Conservation (phyloP, 352 stramenopile genomes). For the Phytopythium cucurbitacearum region DNA sequence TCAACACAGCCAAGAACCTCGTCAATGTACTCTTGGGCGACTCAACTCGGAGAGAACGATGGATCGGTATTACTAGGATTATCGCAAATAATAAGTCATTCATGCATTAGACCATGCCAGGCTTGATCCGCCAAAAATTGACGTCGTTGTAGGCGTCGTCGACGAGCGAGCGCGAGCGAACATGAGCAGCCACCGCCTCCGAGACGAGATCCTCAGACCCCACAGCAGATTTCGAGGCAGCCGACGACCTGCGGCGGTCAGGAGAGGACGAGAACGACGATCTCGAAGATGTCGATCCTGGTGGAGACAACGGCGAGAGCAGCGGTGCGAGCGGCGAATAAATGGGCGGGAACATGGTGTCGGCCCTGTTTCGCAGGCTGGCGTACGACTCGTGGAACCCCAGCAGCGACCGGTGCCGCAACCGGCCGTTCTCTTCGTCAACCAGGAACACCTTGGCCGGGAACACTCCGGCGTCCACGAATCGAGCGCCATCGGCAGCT, state of each 20-base stretch:
- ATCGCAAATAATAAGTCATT: not conserved
- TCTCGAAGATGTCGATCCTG: slow-evolving; percentile 6
- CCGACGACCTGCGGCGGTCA: slow-evolving; percentile 3
- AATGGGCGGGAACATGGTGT: slow-evolving; percentile 77
- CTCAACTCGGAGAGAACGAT: not conserved
- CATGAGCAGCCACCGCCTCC: slow-evolving; percentile 45
- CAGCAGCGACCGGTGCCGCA: slow-evolving; percentile 59
- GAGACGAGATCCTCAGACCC: slow-evolving; percentile 38
- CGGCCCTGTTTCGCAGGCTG: slow-evolving; percentile 47
- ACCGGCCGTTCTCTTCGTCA: slow-evolving; percentile 41
- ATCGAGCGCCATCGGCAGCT: slow-evolving; percentile 43
- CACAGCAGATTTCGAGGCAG: slow-evolving; percentile 1
- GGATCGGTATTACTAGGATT: not conserved
- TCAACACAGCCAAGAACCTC: too few species aligned
- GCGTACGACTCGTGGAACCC: slow-evolving; percentile 67
- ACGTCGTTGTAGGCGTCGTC: slow-evolving; percentile 86
- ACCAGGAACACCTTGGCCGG: slow-evolving; percentile 73
- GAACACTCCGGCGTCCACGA: slow-evolving; percentile 75
- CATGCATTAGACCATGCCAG: slow-evolving; percentile 13
- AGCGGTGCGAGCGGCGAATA: slow-evolving; percentile 31
- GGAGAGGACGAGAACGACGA: slow-evolving; percentile 1
- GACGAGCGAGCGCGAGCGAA: slow-evolving; percentile 43
- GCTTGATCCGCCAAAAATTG: slow-evolving; percentile 81
- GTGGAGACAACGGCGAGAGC: not conserved
- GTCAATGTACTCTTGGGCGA: not conserved